phyloP scores from a whole-genome alignment of 495 filamentous ascomycete genomes.

The Delitschia confertaspora region DNA sequence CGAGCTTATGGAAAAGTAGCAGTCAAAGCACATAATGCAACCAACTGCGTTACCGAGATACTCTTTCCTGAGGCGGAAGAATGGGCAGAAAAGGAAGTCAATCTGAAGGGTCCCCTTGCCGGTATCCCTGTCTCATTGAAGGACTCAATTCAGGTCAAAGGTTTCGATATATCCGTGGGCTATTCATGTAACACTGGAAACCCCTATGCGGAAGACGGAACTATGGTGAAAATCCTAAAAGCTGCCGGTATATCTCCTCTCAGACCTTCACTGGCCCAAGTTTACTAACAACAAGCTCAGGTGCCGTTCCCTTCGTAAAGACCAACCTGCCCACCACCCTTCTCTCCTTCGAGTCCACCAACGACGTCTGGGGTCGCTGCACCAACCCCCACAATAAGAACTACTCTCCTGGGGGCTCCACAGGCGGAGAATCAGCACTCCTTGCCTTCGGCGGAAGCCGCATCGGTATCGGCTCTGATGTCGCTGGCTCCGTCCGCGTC shows the following conservation, averaged over 20 bases:
- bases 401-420: constrained; percentile 88
- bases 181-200: constrained; percentile 67
- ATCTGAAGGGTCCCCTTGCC: constrained; percentile 74
- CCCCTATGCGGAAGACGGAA: constrained; percentile 56
- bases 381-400: constrained; percentile 72
- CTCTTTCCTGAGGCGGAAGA: constrained; percentile 69
- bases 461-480: constrained; percentile 93
- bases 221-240: constrained; percentile 68
- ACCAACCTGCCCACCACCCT: constrained; percentile 90
- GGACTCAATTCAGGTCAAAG: constrained; percentile 74
- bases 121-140: constrained; percentile 87
- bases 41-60: constrained; percentile 88
- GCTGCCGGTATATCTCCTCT: constrained; percentile 58
- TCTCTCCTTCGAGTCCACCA: constrained; percentile 83
- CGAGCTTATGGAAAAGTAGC: constrained; percentile 86
- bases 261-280: no score
- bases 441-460: constrained; percentile 75
- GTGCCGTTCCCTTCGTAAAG: constrained; percentile 93
- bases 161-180: constrained; percentile 80
- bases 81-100: constrained; percentile 61
- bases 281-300: constrained; percentile 32
- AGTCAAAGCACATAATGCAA: constrained; percentile 72
- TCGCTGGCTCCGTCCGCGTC: constrained; percentile 81
- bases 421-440: constrained; percentile 80
- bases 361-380: constrained; percentile 74